phyloP scores from a whole-genome alignment of 2,329 filamentous ascomycete species.

The Penicillium sp. region DNA sequence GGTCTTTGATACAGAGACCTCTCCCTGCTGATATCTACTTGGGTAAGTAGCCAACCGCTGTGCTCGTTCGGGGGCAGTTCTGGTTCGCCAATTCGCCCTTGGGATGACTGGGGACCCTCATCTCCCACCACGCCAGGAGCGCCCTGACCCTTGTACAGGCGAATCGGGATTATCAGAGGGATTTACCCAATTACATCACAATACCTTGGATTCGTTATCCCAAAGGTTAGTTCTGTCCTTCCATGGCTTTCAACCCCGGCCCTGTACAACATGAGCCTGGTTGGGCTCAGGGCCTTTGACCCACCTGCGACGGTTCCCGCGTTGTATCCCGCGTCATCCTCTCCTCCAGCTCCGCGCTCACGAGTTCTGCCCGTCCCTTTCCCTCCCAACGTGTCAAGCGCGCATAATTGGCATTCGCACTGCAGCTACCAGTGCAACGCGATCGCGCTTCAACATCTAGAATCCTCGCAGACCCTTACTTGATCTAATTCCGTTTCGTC shows the following conservation, averaged over 20 bases:
- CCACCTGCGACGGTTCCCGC: slow-evolving; percentile 28
- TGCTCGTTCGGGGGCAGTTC: slow-evolving; percentile 26
- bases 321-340: slow-evolving; percentile 34
- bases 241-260: slow-evolving; percentile 1
- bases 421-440: slow-evolving; percentile 21
- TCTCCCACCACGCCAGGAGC: slow-evolving; percentile 20
- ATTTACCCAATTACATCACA: slow-evolving; percentile 5
- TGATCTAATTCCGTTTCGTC: slow-evolving; percentile 14
- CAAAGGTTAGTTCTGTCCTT: slow-evolving; percentile 8
- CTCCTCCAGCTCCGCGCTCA: slow-evolving; percentile 22
- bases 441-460: slow-evolving; percentile 16
- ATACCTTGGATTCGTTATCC: slow-evolving; percentile 11
- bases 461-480: slow-evolving; percentile 11
- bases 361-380: slow-evolving; percentile 8
- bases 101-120: slow-evolving; percentile 23
- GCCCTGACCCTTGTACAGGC: slow-evolving; percentile 20
- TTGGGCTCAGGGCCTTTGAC: slow-evolving; percentile 28
- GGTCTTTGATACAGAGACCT: slow-evolving; percentile 1
- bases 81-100: slow-evolving; percentile 44
- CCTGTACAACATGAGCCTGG: slow-evolving; percentile 34
- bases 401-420: slow-evolving; percentile 31
- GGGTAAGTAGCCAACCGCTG: slow-evolving; percentile 21
- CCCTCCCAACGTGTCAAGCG: slow-evolving; percentile 17
- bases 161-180: slow-evolving; percentile 27
- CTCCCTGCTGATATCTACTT: slow-evolving; percentile 11